A percentile compares a stretch with the other conserved stretches of the same genome.
Conservation (phyloP, 2,329 filamentous ascomycete genomes). For the Diplodia corticola region DNA sequence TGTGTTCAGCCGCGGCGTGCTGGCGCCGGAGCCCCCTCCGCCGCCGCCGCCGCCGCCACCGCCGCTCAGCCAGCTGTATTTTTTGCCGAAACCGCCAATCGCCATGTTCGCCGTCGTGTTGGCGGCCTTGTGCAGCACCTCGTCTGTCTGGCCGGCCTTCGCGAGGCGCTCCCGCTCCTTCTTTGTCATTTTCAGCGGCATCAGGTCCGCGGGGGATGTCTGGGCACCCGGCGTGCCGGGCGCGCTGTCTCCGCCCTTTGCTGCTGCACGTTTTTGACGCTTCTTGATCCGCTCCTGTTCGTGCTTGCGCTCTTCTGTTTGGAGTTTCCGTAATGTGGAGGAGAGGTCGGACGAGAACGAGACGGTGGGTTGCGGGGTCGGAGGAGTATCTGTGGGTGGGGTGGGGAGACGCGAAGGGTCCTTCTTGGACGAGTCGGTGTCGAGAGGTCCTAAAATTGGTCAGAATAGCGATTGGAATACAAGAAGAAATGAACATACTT, state of each 20-base stretch:
- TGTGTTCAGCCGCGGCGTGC: constrained; percentile 36
- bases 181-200: constrained; percentile 65
- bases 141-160: constrained; percentile 73
- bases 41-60: constrained; percentile 38
- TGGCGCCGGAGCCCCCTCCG: constrained; percentile 31
- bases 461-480: background rate
- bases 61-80: constrained; percentile 74
- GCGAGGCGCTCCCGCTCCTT: constrained; percentile 80
- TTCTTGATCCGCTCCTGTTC: constrained; percentile 47
- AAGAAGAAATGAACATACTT: constrained; percentile 51
- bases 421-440: constrained; percentile 16
- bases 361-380: constrained; percentile 51
- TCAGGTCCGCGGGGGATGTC: constrained; percentile 31
- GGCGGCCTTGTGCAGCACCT: constrained; percentile 75
- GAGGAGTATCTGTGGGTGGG: constrained; percentile 49
- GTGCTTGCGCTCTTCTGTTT: constrained; percentile 10
- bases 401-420: constrained; percentile 45
- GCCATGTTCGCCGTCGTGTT: constrained; percentile 81
- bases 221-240: constrained; percentile 31
- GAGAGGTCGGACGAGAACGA: constrained; percentile 60
- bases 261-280: constrained; percentile 44
- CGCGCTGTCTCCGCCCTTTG: constrained; percentile 28
- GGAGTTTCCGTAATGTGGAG: constrained; percentile 67
- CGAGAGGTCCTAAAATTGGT: constrained; percentile 43
- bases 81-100: constrained; percentile 67